Base-by-base conservation (phyloP, 2,329 filamentous ascomycete species). In the Xylariaceae sp. region DNA sequence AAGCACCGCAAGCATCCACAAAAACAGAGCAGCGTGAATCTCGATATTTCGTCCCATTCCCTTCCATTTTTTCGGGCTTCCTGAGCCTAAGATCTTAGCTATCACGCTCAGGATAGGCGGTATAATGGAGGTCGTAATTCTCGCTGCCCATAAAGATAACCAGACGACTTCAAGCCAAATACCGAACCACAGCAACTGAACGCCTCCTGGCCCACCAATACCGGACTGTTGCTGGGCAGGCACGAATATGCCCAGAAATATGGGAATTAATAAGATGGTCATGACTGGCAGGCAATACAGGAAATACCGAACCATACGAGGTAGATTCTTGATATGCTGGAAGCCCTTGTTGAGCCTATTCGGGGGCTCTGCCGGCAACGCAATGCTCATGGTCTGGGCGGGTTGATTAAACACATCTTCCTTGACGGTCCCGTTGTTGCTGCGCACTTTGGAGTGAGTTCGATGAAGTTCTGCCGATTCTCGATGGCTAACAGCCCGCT, bases 121-220 rank as follows among this genome's bases (percentile, higher is more conserved):
- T 62, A 85, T 73, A 37, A 82, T 69, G 21, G 79, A 77, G 2
- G 80, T 82, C 42, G 79, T 63, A 68, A 85, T 82, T 12, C 82
- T 78, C 1, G 81, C 89, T 19, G 89, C 88, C 93, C 93, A 98
- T 0, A 97, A 79, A 0, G 91, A 91, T 60, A 93, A 80, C 93
- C 93, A 98, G 21, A 97, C 82, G 42, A 96, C 91, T 73, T 96
- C 90, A 18, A 97, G 81, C 93, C 93, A 98, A 60, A 97, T 91
- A 26, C 90, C 90, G 69, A 98, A 97, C 93, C 93, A 98, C 57
- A 91, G 77, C 44, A 97, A 77, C 60, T 85, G 70, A 0, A 96
- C 91, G 19, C 89, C 91, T 0, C 91, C 91, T 2, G 89, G 82
- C 1, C 81, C 81, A 6, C 81, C 82, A 12, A 83, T 85, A 1